Evolutionary conservation across 768 basidiomycete species (phyloP), one percentile per base, ranked within the genome.

Genomic region (Tricholoma terreum): DNA sequence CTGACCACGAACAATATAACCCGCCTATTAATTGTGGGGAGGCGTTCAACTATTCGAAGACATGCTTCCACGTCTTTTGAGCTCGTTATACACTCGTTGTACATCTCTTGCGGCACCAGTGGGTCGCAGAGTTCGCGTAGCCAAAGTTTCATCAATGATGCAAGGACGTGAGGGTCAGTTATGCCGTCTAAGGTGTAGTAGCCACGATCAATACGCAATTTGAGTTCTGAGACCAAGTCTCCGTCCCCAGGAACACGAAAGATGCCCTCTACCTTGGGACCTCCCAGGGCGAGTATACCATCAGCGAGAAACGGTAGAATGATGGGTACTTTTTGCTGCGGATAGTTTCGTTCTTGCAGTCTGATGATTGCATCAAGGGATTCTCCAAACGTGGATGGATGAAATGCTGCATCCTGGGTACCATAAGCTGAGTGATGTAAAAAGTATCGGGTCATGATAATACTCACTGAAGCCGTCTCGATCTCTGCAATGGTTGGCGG

Each of bases 281-380:
- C 95, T 0, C 92, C 92, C 10, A 94, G 77, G 2, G 92, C 90
- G 45, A 98, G 82, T 62, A 97, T 94, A 1, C 92, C 92, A 63
- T 96, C 90, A 2, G 91, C 87, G 24, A 97, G 86, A 80, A 96
- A 97, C 12, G 94, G 92, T 6, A 98, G 84, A 64, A 98, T 91
- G 70, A 94, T 92, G 15, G 94, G 94, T 11, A 96, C 86, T 69
- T 86, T 89, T 63, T 89, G 84, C 54, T 83, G 77, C 2, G 93
- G 90, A 65, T 96, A 95, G 51, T 88, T 92, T 40, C 90, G 84
- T 65, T 87, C 86, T 72, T 97, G 94, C 9, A 94, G 75, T 45
- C 89, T 79, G 72, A 90, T 87, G 58, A 93, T 89, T 22, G 85
- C 85, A 60, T 90, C 90, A 11, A 98, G 78, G 0, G 91, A 87